These are phyloP conservation scores for Starmerella sp. DNA, from an alignment of 805 yeast species.

Conservation along the genomic window DNA sequence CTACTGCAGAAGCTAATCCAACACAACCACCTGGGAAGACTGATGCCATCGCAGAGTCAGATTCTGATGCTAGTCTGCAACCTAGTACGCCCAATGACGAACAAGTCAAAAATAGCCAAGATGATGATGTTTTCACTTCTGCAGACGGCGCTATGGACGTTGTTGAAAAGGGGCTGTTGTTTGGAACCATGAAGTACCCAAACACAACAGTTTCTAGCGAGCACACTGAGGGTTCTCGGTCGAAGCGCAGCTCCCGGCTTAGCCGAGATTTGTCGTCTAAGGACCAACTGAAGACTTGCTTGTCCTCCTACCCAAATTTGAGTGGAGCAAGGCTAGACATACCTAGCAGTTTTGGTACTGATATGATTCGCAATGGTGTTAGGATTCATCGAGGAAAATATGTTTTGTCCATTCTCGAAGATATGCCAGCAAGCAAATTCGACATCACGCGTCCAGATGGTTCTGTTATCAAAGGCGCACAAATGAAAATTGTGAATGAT, in stretches of 20 bases:
- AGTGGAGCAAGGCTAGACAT: constrained; percentile 21
- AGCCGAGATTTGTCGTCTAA: neutral
- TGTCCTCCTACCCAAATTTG: constrained; percentile 15
- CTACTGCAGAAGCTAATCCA: too few species aligned
- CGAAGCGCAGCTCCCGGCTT: neutral
- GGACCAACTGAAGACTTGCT: constrained; percentile 1
- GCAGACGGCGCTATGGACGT: too few species aligned
- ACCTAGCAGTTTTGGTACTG: constrained; percentile 29
- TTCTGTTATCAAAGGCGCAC: constrained; percentile 12
- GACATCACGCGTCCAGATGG: constrained; percentile 23
- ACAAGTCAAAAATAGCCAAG: too few species aligned
- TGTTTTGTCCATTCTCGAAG: constrained; percentile 13
- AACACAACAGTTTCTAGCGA: too few species aligned
- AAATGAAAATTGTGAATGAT: constrained; percentile 8
- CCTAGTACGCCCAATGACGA: too few species aligned
- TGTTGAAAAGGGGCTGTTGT: too few species aligned
- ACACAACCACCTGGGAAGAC: too few species aligned
- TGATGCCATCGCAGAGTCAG: too few species aligned
- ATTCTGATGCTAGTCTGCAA: too few species aligned
- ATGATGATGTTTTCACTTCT: too few species aligned
- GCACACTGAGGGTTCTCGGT: too few species aligned
- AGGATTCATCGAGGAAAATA: constrained; percentile 23
- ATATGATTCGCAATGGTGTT: constrained; percentile 29
- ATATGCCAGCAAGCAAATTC: constrained; percentile 17
- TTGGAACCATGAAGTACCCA: too few species aligned